These are phyloP conservation scores for Carex cristatella DNA, from an alignment of 176 grass and related monocot species.

Conservation along the genomic window DNA sequence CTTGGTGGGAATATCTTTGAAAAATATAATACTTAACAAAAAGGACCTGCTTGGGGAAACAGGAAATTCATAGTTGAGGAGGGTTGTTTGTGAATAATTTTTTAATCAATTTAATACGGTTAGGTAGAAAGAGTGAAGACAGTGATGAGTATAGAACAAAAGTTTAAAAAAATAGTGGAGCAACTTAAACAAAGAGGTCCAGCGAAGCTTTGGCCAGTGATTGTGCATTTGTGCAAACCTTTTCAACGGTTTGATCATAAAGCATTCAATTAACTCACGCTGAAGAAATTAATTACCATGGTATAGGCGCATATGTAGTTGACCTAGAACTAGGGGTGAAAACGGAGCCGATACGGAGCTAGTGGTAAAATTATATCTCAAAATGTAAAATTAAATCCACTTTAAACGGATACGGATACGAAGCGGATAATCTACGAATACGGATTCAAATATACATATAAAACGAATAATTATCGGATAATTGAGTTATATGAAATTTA, in stretches of 20 bases:
- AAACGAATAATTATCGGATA: no score
- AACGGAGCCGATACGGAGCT: no score
- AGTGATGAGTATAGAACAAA: not conserved
- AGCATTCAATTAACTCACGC: not conserved
- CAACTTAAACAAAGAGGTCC: not conserved
- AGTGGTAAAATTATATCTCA: no score
- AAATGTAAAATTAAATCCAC: no score
- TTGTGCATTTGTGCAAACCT: not conserved
- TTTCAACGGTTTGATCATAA: not conserved
- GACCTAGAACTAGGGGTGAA: not conserved
- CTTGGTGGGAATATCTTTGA: not conserved
- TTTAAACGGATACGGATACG: no score
- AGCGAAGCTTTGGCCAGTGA: not conserved
- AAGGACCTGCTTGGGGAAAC: not conserved
- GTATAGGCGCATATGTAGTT: not conserved
- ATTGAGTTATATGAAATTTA: no score
- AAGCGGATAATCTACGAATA: no score
- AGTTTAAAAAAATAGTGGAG: not conserved
- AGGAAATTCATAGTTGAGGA: not conserved
- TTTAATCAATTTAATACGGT: not conserved
- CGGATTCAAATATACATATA: no score
- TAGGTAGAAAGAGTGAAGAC: not conserved
- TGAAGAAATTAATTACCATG: not conserved
- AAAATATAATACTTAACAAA: not conserved
- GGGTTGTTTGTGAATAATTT: not conserved